phyloP scores from a whole-genome alignment of 495 filamentous ascomycete species.

The Penicillium longicatenatum region DNA sequence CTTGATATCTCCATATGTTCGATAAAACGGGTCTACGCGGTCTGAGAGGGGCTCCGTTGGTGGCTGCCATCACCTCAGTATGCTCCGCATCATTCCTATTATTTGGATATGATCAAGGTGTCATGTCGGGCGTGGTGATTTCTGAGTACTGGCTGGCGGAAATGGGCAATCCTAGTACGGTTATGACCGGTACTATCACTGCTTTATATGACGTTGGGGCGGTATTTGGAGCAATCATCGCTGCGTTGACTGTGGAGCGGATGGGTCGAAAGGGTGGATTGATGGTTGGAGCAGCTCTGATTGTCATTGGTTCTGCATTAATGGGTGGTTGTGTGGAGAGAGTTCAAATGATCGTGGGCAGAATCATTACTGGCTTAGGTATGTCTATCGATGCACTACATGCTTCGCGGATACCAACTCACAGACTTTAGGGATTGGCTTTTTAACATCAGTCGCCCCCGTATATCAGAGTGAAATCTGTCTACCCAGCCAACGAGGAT shows the following conservation, averaged over 20 bases:
- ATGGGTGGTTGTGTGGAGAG: slow-evolving; percentile 49
- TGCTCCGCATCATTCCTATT: slow-evolving; percentile 31
- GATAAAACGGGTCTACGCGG: slow-evolving; percentile 17
- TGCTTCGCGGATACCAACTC: background rate
- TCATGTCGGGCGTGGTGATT: slow-evolving; percentile 31
- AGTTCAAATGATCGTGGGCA: slow-evolving; percentile 30
- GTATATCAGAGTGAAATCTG: slow-evolving; percentile 37
- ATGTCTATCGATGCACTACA: background rate
- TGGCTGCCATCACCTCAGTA: slow-evolving; percentile 31
- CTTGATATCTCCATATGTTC: slow-evolving; percentile 5
- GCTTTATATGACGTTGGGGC: slow-evolving; percentile 57
- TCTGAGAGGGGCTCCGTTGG: slow-evolving; percentile 20
- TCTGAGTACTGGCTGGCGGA: slow-evolving; percentile 21
- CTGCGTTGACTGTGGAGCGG: slow-evolving; percentile 49
- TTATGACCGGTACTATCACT: slow-evolving; percentile 36
- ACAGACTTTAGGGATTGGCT: slow-evolving; percentile 26
- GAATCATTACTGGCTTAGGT: slow-evolving; percentile 42
- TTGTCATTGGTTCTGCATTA: slow-evolving; percentile 52
- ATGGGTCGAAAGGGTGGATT: slow-evolving; percentile 53
- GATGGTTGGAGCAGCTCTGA: slow-evolving; percentile 46
- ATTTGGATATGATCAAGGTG: slow-evolving; percentile 39
- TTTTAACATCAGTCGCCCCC: slow-evolving; percentile 32
- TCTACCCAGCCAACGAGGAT: slow-evolving; percentile 27
- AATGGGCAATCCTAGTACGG: slow-evolving; percentile 19
- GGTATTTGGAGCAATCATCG: slow-evolving; percentile 52